Evolutionary conservation across 345 rosid species (phyloP).

Genomic region (Arabis alpina): DNA sequence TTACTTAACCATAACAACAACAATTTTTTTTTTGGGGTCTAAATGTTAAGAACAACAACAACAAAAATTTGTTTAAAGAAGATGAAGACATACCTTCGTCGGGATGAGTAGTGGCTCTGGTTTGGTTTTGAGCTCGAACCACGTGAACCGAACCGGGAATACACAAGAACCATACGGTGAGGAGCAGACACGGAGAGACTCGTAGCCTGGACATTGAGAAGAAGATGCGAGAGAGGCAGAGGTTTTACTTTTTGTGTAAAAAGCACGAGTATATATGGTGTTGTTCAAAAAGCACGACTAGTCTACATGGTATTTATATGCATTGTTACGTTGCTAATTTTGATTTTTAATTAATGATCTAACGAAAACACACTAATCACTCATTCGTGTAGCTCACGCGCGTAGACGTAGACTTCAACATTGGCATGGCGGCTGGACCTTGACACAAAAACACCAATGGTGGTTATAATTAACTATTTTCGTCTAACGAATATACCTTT

Average conservation of each 20-base stretch:
- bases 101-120: slow-evolving; percentile 33
- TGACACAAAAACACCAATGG: slow-evolving; percentile 5
- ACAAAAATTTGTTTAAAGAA: neutral
- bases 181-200: slow-evolving; percentile 6
- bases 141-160: slow-evolving; percentile 1
- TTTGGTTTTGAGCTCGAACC: slow-evolving; percentile 39
- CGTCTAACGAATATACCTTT: neutral
- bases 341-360: neutral
- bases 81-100: slow-evolving; percentile 36
- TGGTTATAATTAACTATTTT: neutral
- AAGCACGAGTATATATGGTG: neutral
- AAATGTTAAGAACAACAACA: no score
- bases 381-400: neutral
- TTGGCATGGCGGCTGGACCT: slow-evolving; percentile 18
- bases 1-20: no score
- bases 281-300: no score
- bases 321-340: neutral
- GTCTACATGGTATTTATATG: no score
- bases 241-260: neutral
- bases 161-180: slow-evolving; percentile 31
- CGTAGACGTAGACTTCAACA: neutral
- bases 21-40: no score
- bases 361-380: neutral
- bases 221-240: neutral
- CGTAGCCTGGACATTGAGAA: slow-evolving; percentile 25